Base-by-base conservation (phyloP, 2,329 filamentous ascomycete genomes). In the Sporothrix protearum region DNA sequence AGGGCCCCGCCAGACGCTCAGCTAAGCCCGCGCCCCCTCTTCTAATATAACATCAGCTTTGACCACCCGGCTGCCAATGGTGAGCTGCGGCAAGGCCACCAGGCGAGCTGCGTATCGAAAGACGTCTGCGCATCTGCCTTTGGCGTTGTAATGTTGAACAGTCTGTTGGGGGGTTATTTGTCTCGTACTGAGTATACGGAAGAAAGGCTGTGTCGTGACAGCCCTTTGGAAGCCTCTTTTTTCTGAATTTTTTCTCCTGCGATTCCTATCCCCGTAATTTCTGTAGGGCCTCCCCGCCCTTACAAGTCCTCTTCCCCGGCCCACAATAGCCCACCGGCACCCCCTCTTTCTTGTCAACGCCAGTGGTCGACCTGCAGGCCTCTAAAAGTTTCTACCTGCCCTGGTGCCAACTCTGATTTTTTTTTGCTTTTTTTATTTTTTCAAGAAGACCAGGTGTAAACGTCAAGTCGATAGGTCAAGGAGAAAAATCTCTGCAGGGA, bases 261-360 rank as follows among this genome's bases (percentile, higher is more conserved):
- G n/a, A n/a, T n/a, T n/a, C n/a, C n/a, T n/a, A n/a, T n/a, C n/a
- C n/a, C n/a, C n/a, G n/a, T n/a, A n/a, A n/a, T n/a, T n/a, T n/a
- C n/a, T n/a, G 33, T 33, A 22, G 57, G 30, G 8, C 8, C 30
- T 61, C 57, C 33, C 33, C 33, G 16, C 10, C 57, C 36, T 22
- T 39, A 19, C 16, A 61, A n/a, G 12, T 49, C 22, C 49, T 53
- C 49, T 22, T 25, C 42, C 6, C 30, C 12, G 45, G 28, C 63
- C 63, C 63, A 66, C 63, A 66, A 64, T n/a, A 59, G 25, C 12
- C 49, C 49, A 53, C 49, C 49, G 28, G 19, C 16, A 64, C 36
- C 63, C 63, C 61, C 63, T 49, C 63, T 42, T 33, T 66, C 5
- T 22, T 39, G 12, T 22, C 25, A 30, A 16, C 45, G 9, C 49